Percentiles rank a stretch among this genome's conserved stretches.
Conservation (phyloP, 2,329 filamentous ascomycete genomes). For the Fusarium graminum region DNA sequence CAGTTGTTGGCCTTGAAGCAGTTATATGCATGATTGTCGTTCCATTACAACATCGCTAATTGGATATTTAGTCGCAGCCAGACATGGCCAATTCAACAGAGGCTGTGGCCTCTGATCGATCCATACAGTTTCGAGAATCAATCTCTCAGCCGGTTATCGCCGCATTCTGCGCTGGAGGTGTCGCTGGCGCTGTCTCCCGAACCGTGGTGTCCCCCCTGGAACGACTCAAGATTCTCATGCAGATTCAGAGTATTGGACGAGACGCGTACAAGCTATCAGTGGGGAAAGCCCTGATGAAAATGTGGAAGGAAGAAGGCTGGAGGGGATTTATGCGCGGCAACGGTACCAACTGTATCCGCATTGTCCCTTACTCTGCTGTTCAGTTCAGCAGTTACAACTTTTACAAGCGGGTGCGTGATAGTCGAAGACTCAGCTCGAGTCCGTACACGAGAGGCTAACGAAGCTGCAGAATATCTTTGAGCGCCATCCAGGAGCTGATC, state of each 20-base stretch:
- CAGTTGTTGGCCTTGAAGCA: conserved; percentile 5
- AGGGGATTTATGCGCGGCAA: conserved; percentile 97
- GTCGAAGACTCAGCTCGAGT: too few relatives aligned
- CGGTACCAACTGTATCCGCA: conserved; percentile 97
- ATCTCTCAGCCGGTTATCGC: conserved; percentile 88
- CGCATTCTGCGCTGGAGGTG: conserved; percentile 92
- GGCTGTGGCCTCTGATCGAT: conserved; percentile 46
- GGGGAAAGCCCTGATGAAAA: conserved; percentile 88
- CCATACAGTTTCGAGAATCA: conserved; percentile 59
- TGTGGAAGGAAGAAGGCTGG: conserved; percentile 98
- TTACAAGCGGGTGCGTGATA: conserved; percentile 82
- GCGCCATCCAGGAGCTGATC: conserved; percentile 76
- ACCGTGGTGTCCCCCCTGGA: conserved; percentile 97
- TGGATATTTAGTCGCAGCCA: conserved; percentile 45
- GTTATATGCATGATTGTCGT: conserved; percentile 1
- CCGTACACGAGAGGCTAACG: conserved; percentile 14
- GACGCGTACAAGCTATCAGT: conserved; percentile 96
- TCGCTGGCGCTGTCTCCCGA: conserved; percentile 95
- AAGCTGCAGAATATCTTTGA: conserved; percentile 77
- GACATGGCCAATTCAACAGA: conserved; percentile 46
- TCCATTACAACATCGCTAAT: conserved; percentile 29
- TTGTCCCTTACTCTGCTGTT: conserved; percentile 97
- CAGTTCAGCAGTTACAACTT: conserved; percentile 99
- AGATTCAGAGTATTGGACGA: conserved; percentile 90
- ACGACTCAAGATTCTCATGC: conserved; percentile 96